Evolutionary conservation across 2,329 filamentous ascomycete species (phyloP).

Genomic region (Trichoderma sp.): DNA sequence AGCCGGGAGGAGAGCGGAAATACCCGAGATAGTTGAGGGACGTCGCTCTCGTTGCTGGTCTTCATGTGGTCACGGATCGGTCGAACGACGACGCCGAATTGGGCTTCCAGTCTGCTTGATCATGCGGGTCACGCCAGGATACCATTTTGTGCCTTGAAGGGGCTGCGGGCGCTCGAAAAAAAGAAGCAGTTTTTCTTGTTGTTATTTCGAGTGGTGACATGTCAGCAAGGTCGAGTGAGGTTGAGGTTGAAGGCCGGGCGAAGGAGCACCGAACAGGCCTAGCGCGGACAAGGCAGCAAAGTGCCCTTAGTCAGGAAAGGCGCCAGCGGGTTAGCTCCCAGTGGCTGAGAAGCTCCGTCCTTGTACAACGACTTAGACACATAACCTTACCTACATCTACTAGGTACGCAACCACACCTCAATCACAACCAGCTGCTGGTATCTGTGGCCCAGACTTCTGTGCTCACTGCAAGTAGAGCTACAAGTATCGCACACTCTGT

Average conservation of each 20-base stretch:
- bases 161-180: slow-evolving; percentile 16
- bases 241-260: not conserved
- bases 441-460: too few relatives aligned
- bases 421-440: too few relatives aligned
- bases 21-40: slow-evolving; percentile 4
- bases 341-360: too few relatives aligned
- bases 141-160: not conserved
- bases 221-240: not conserved
- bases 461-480: too few relatives aligned
- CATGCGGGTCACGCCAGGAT: slow-evolving; percentile 5
- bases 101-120: not conserved
- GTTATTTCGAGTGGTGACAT: slow-evolving; percentile 3
- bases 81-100: not conserved
- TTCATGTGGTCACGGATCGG: not conserved
- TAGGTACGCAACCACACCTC: too few relatives aligned
- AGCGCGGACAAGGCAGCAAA: not conserved
- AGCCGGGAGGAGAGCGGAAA: slow-evolving; percentile 7
- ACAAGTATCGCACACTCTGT: not conserved
- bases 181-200: not conserved
- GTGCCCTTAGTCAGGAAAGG: not conserved
- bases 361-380: too few relatives aligned
- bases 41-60: not conserved
- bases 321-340: too few relatives aligned
- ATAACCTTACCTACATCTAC: too few relatives aligned
- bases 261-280: slow-evolving; percentile 19